Conservation (phyloP, 2,329 filamentous ascomycete genomes). For the Penicillium sp. region DNA sequence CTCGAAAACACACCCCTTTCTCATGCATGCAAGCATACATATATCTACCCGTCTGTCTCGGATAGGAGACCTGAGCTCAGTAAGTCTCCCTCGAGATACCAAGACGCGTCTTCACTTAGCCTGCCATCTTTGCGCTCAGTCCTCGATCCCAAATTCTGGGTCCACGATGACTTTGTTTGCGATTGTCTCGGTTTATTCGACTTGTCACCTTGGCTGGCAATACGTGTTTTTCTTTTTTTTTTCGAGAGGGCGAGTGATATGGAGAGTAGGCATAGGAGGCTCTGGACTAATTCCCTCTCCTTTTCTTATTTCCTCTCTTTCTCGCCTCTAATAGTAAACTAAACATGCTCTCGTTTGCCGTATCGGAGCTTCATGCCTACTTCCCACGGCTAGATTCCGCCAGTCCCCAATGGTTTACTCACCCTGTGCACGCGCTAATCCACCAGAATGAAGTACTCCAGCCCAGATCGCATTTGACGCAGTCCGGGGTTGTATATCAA, state of each 20-base stretch:
- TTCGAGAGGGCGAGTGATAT: background rate
- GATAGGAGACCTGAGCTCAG: constrained; percentile 19
- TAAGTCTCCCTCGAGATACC: constrained; percentile 11
- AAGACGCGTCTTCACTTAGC: background rate
- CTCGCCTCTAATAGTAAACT: background rate
- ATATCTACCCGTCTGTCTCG: constrained; percentile 22
- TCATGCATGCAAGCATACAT: constrained; percentile 12
- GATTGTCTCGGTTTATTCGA: background rate
- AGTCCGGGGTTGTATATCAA: constrained; percentile 17
- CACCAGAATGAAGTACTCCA: background rate
- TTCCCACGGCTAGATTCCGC: background rate
- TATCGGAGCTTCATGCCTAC: background rate
- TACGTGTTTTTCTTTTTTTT: background rate
- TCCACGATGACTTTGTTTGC: constrained; percentile 8
- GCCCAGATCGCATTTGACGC: constrained; percentile 2
- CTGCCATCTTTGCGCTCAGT: constrained; percentile 10
- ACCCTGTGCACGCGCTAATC: background rate
- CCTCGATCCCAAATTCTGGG: constrained; percentile 10
- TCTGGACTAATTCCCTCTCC: background rate
- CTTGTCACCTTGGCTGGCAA: background rate
- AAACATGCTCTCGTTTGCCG: constrained; percentile 3
- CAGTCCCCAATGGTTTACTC: background rate
- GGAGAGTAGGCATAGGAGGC: background rate
- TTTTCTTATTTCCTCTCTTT: background rate
- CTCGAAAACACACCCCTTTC: constrained; percentile 1